phyloP scores from a whole-genome alignment of 2,329 filamentous ascomycete genomes.

The Gyromitra esculenta region DNA sequence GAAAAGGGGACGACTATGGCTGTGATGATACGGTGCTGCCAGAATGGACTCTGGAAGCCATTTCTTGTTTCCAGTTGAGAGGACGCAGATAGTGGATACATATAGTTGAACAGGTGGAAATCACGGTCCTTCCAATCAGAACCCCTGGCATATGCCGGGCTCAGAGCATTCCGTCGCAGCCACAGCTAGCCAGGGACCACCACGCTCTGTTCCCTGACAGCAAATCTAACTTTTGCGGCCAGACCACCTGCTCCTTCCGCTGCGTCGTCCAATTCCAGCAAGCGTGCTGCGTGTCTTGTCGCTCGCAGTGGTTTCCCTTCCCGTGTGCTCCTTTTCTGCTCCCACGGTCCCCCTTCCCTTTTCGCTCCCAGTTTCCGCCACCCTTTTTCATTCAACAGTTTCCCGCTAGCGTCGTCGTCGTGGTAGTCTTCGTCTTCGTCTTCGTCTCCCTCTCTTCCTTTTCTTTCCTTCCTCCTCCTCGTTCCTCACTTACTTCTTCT shows the following conservation, averaged over 20 bases:
- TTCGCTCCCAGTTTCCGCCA: conserved; percentile 45
- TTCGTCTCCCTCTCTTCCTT: conserved; percentile 22
- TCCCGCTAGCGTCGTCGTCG: conserved; percentile 26
- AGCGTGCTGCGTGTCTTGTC: conserved; percentile 51
- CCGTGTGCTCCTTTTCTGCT: conserved; percentile 52
- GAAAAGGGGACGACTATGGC: conserved; percentile 14
- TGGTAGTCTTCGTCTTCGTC: conserved; percentile 19
- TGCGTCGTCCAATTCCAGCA: conserved; percentile 48
- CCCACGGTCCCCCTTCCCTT: conserved; percentile 49
- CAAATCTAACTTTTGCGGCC: conserved; percentile 54
- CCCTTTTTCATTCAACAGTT: conserved; percentile 45
- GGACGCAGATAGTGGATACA: conserved; percentile 12
- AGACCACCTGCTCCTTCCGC: conserved; percentile 53
- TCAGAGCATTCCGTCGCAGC: conserved; percentile 46
- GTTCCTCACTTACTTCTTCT: conserved; percentile 39
- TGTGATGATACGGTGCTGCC: neutral
- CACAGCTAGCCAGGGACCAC: conserved; percentile 37
- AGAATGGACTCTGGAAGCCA: conserved; percentile 13
- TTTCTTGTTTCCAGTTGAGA: conserved; percentile 45
- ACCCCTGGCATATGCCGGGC: conserved; percentile 46
- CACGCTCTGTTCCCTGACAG: conserved; percentile 50
- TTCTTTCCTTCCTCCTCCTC: conserved; percentile 22
- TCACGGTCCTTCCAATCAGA: conserved; percentile 51
- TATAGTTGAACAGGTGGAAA: conserved; percentile 35
- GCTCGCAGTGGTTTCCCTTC: conserved; percentile 33